Evolutionary conservation across 2,329 filamentous ascomycete genomes (phyloP), one percentile per base, ranked within the genome.

Genomic region (Fusarium sp.): DNA sequence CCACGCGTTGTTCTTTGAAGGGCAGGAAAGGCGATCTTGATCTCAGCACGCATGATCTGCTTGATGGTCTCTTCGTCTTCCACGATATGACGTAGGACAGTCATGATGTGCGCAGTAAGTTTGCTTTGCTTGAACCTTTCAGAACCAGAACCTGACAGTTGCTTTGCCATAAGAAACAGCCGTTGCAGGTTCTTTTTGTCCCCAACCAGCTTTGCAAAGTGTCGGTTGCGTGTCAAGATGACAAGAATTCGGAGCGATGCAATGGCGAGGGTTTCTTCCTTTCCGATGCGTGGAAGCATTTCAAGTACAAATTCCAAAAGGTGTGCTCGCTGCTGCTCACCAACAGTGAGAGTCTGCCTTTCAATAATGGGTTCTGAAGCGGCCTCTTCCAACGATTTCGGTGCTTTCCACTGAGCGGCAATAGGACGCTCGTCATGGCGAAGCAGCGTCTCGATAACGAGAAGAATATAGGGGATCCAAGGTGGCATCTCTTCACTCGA

Each of bases 141-240:
- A 30, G 94, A 92, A 9, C 92, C 92, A 30, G 90, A 87, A 27
- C 92, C 92, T 22, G 93, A 91, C 63, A 98, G 88, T 79, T 98
- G 95, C 79, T 97, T 97, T 61, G 95, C 90, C 93, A 98, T 97
- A 54, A 98, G 88, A 80, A 99, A 98, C 24, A 99, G 84, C 29
- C 94, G 89, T 77, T 96, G 93, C 51, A 99, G 85, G 74, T 97
- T 97, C 77, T 91, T 92, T 83, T 94, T 97, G 78, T 97, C 92
- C 8, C 93, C 93, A 49, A 98, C 86, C 46, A 87, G 84, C 70
- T 89, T 87, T 4, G 96, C 95, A 66, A 97, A 86, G 16, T 88
- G 84, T 53, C 94, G 91, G 64, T 89, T 88, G 24, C 97, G 89
- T 2, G 96, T 98, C 30, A 99, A 84, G 66, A 98, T 94, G 30